Evolutionary conservation across 1,284 basidiomycete genomes (phyloP), one percentile per base, ranked within the genome.

Genomic region (Cryptococcus sp.): DNA sequence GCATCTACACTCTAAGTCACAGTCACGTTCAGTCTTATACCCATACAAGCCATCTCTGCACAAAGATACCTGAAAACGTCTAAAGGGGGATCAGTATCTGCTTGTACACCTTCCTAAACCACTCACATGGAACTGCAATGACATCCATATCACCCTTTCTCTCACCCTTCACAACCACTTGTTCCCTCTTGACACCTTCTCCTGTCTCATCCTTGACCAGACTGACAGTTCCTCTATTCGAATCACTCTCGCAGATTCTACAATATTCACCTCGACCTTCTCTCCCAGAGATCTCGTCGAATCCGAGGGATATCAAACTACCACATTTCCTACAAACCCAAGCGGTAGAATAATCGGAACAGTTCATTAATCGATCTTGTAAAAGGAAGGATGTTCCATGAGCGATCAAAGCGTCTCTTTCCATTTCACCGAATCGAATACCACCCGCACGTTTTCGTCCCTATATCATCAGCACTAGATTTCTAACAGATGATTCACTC

Each of bases 351-450:
- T 98, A 98, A 78, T 99, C 96, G 43, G 95, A 98, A 75, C 96
- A 99, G 79, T 98, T 98, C 95, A 99, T 98, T 71, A 99, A 80
- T 53, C 96, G 84, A 76, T 99, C 96, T 81, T 98, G 95, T 31
- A 99, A 83, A 46, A 98, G 83, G 86, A 96, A 98, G 5, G 91
- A 92, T 4, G 96, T 97, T 44, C 96, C 96, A 78, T 99, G 96
- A 3, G 96, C 96, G 65, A 99, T 90, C 51, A 98, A 83, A 13
- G 96, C 95, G 73, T 99, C 96, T 57, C 96, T 89, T 78, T 99
- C 96, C 96, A 99, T 99, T 80, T 99, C 96, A 67, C 96, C 96
- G 77, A 99, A 98, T 61, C 96, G 94, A 69, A 99, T 98, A 76
- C 96, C 96, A 72, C 96, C 96, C 42, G 90, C 92, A 55, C 94